Percentiles rank a stretch among this genome's conserved stretches.
phyloP scores from a whole-genome alignment of 2,329 filamentous ascomycete genomes.

The Fonsecaea erecta region DNA sequence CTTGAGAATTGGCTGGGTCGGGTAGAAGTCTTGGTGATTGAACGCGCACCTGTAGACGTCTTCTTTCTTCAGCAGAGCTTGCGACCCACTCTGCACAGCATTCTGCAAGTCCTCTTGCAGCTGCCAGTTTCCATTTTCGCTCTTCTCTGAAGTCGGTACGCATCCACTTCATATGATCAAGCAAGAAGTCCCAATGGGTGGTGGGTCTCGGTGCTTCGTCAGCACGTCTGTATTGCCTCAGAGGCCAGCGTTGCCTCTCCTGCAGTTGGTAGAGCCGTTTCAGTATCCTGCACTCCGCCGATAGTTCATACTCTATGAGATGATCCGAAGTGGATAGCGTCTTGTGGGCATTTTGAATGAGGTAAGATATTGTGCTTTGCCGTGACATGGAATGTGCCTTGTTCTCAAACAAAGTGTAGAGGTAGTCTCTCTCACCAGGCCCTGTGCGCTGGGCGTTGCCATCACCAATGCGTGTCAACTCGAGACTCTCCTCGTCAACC shows the following conservation, averaged over 20 bases:
- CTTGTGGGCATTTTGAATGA: constrained; percentile 84
- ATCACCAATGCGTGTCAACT: constrained; percentile 41
- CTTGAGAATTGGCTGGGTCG: constrained; percentile 38
- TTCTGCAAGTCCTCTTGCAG: constrained; percentile 77
- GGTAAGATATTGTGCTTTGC: constrained; percentile 63
- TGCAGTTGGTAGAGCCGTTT: constrained; percentile 89
- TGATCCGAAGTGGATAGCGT: constrained; percentile 85
- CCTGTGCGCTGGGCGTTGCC: constrained; percentile 53
- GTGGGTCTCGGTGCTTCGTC: constrained; percentile 77
- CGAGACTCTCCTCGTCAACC: constrained; percentile 51
- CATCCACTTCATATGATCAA: constrained; percentile 98
- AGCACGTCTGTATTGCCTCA: constrained; percentile 84
- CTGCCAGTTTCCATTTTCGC: constrained; percentile 86
- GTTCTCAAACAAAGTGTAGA: constrained; percentile 67
- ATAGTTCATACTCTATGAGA: constrained; percentile 79
- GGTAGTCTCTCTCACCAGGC: constrained; percentile 63
- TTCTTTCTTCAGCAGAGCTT: constrained; percentile 66
- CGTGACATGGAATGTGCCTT: constrained; percentile 61
- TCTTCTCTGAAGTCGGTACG: constrained; percentile 94
- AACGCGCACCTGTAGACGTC: constrained; percentile 69
- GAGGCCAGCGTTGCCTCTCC: constrained; percentile 87
- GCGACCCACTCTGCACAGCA: constrained; percentile 83
- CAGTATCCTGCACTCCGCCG: constrained; percentile 83
- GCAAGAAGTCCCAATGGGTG: constrained; percentile 81
- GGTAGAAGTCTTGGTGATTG: constrained; percentile 52